Evolutionary conservation across 257 asterid genomes (phyloP).

Genomic region (Capsicum chinense): DNA sequence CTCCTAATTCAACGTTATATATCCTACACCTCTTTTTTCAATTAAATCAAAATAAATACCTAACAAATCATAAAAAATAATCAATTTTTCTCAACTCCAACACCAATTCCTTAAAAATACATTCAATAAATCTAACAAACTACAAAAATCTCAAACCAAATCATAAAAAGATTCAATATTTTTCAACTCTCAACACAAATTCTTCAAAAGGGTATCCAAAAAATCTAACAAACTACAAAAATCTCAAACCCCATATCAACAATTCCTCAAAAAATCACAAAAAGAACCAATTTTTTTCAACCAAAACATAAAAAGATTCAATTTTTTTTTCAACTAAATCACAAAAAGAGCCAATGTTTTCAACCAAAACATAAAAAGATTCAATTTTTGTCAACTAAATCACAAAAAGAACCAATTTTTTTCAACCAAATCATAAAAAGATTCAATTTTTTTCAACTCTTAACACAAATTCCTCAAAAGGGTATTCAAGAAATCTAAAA

Average conservation of each 20-base stretch:
- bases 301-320: background rate
- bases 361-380: no score
- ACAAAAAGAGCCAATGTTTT: no score
- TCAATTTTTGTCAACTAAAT: no score
- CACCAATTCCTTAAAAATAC: conserved; percentile 12
- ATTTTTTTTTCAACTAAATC: no score
- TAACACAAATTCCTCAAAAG: conserved; percentile 14
- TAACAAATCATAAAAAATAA: background rate
- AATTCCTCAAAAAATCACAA: no score
- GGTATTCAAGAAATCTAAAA: conserved; percentile 13
- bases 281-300: no score
- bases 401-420: no score
- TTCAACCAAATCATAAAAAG: background rate
- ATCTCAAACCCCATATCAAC: no score
- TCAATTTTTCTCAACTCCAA: background rate
- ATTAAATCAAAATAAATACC: background rate
- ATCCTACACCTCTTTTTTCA: background rate
- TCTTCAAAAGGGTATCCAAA: conserved; percentile 13
- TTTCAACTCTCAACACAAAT: background rate
- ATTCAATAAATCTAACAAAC: conserved; percentile 19
- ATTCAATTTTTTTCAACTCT: background rate
- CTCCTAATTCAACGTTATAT: conserved; percentile 1
- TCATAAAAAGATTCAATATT: background rate
- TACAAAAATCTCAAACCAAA: background rate
- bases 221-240: background rate